Conservation (phyloP, 768 basidiomycete genomes). For the Boletus subparvulus region DNA sequence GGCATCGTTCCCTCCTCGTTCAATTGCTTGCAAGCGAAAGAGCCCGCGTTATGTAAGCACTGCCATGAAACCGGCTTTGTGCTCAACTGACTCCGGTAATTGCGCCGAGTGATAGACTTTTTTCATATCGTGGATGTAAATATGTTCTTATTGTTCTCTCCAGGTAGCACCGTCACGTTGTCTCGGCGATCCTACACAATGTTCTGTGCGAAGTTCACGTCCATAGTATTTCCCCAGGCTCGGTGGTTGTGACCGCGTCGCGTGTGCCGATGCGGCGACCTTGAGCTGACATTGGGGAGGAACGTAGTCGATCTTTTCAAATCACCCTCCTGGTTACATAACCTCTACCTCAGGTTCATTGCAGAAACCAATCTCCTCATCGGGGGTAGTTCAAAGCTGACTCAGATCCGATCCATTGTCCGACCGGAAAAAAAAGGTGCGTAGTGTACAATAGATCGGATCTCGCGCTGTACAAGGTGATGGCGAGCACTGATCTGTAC, state of each 20-base stretch:
- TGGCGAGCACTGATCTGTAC: not conserved
- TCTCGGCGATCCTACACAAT: slow-evolving; percentile 2
- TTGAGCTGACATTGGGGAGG: slow-evolving; percentile 2
- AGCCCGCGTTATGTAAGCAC: slow-evolving; percentile 13
- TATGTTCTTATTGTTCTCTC: slow-evolving; percentile 6
- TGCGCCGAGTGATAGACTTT: not conserved
- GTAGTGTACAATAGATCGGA: slow-evolving; percentile 13
- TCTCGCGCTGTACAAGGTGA: slow-evolving; percentile 10
- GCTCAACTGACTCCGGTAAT: not conserved
- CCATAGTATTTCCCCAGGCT: not conserved
- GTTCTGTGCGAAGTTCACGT: not conserved
- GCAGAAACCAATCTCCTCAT: slow-evolving; percentile 11
- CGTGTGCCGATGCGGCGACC: slow-evolving; percentile 30
- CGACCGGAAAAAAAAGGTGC: slow-evolving; percentile 1
- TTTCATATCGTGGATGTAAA: not conserved
- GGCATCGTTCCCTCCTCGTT: slow-evolving; percentile 28
- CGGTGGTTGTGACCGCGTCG: not conserved
- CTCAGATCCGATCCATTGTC: slow-evolving; percentile 15
- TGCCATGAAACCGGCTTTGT: slow-evolving; percentile 12
- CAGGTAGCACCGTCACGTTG: not conserved
- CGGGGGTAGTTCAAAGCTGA: not conserved
- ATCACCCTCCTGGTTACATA: slow-evolving; percentile 12
- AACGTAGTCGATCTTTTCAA: slow-evolving; percentile 9
- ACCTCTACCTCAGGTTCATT: slow-evolving; percentile 1
- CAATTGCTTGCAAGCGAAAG: not conserved